A percentile compares a stretch with the other conserved stretches of the same genome.
These are phyloP conservation scores for Bipolaris bicolor DNA, from an alignment of 2,329 filamentous ascomycete species.

Conservation along the genomic window DNA sequence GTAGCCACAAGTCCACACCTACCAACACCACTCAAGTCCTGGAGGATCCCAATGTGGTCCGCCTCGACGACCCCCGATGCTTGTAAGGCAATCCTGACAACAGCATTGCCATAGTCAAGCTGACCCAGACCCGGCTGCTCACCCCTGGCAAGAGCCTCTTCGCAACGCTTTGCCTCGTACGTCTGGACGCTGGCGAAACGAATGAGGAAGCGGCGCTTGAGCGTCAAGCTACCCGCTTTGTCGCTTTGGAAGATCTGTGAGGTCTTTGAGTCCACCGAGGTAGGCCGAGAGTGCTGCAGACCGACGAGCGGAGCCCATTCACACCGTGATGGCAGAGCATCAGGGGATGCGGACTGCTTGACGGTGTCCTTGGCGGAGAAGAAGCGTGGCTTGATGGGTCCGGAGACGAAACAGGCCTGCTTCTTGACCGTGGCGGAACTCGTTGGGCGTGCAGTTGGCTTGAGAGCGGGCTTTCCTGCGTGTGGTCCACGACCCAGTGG, in stretches of 20 bases:
- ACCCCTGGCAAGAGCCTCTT: not conserved
- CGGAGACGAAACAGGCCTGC: constrained; percentile 10
- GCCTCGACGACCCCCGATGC: constrained; percentile 5
- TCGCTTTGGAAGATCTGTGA: constrained; percentile 1
- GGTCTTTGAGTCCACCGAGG: not conserved
- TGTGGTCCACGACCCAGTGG: not conserved
- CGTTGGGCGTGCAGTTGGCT: not conserved
- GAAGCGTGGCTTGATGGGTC: constrained; percentile 2
- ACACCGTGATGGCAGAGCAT: not conserved
- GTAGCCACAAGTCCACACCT: not conserved
- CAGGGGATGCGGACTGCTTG: constrained; percentile 1
- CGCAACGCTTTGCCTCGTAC: constrained; percentile 14
- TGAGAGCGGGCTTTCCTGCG: not conserved
- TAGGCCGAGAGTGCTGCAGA: not conserved
- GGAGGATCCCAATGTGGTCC: constrained; percentile 15
- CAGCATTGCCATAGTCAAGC: constrained; percentile 20
- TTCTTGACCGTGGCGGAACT: not conserved
- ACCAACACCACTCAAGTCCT: constrained; percentile 8
- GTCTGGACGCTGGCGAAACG: constrained; percentile 20
- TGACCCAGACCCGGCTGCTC: constrained; percentile 8
- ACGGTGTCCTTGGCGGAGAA: constrained; percentile 5
- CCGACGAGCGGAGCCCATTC: not conserved
- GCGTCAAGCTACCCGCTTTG: not conserved
- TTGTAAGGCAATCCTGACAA: constrained; percentile 17
- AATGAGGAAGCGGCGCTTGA: constrained; percentile 11